Evolutionary conservation across 108 stramenopile species (phyloP).

Genomic region (Thalassiosira profunda): DNA sequence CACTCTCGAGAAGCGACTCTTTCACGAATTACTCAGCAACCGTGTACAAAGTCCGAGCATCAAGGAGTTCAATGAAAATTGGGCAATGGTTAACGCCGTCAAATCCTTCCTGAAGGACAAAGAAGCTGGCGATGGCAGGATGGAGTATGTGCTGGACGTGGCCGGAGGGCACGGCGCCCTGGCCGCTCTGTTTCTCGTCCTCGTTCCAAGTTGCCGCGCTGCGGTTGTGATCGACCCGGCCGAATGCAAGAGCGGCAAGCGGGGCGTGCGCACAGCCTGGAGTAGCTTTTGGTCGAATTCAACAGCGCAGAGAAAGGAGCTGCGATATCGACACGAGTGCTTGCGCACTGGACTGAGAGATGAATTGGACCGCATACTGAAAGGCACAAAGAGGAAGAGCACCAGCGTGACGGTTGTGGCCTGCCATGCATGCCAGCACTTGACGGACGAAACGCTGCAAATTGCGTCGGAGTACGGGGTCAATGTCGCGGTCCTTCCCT

Average conservation of each 20-base stretch:
- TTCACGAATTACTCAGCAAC: conserved; percentile 66
- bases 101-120: conserved; percentile 31
- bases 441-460: conserved; percentile 70
- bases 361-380: conserved; percentile 53
- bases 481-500: conserved; percentile 75
- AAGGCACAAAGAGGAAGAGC: conserved; percentile 17
- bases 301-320: no score
- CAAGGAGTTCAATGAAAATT: conserved; percentile 84
- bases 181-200: conserved; percentile 72
- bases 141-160: conserved; percentile 70
- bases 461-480: conserved; percentile 72
- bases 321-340: conserved; percentile 77
- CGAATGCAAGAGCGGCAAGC: conserved; percentile 44
- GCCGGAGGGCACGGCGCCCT: conserved; percentile 85
- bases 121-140: no score
- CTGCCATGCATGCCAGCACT: conserved; percentile 88
- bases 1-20: conserved; percentile 64
- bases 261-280: conserved; percentile 62
- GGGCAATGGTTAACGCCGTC: conserved; percentile 72
- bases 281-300: conserved; percentile 27
- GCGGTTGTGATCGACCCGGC: conserved; percentile 74
- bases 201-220: conserved; percentile 49
- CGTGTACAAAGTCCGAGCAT: conserved; percentile 58
- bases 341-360: conserved; percentile 68
- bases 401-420: conserved; percentile 68